Evolutionary conservation across 1,284 basidiomycete genomes (phyloP).

Genomic region (Quambalaria eucalypti): DNA sequence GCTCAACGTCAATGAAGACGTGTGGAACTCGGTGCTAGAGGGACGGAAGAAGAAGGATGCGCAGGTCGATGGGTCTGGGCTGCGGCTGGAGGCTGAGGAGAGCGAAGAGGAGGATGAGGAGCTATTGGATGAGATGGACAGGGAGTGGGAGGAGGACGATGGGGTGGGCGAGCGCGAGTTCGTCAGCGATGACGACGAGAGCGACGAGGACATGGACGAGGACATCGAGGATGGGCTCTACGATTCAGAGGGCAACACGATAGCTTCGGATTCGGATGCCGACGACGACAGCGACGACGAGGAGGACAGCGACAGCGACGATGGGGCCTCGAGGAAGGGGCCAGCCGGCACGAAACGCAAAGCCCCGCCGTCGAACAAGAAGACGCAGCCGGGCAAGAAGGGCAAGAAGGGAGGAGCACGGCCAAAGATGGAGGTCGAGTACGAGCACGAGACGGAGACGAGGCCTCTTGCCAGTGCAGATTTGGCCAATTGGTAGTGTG

Average conservation of each 20-base stretch:
- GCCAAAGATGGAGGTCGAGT: conserved; percentile 57
- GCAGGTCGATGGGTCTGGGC: conserved; percentile 1
- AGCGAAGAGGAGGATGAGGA: conserved; percentile 40
- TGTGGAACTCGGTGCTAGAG: conserved; percentile 64
- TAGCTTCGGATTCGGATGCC: conserved; percentile 20
- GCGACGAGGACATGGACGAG: conserved; percentile 14
- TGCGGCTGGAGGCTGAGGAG: conserved; percentile 40
- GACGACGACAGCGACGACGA: conserved; percentile 15
- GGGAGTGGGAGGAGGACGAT: conserved; percentile 32
- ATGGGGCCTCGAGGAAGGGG: background rate
- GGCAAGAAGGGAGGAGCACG: conserved; percentile 3
- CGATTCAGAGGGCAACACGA: conserved; percentile 9
- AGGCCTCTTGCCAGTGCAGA: conserved; percentile 55
- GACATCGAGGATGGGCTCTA: conserved; percentile 10
- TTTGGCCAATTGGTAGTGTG: conserved; percentile 43
- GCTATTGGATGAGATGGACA: conserved; percentile 28
- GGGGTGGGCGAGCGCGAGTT: conserved; percentile 36
- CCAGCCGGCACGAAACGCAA: conserved; percentile 5
- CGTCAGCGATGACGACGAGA: conserved; percentile 37
- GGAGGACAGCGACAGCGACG: background rate
- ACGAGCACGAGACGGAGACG: conserved; percentile 88
- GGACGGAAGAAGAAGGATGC: conserved; percentile 11
- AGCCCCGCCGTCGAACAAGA: background rate
- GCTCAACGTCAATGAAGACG: conserved; percentile 93
- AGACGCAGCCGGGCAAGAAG: conserved; percentile 6